Conservation (phyloP, 2,329 filamentous ascomycete genomes). For the Sporothrix euskadiensis region DNA sequence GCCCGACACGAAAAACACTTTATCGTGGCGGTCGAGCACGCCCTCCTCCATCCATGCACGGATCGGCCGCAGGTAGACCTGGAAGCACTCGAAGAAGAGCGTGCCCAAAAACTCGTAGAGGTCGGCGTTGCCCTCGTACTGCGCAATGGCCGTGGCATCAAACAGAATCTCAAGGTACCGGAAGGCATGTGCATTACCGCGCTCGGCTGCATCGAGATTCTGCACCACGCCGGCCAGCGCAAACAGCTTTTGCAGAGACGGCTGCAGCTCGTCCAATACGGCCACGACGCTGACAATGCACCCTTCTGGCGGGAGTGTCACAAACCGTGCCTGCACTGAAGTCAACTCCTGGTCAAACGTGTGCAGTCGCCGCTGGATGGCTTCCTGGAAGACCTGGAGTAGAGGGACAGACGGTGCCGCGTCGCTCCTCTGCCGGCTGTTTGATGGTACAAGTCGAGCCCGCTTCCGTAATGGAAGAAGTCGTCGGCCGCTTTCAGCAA, state of each 20-base stretch:
- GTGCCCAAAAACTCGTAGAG: slow-evolving; percentile 64
- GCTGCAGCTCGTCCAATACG: slow-evolving; percentile 59
- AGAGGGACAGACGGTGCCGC: slow-evolving; percentile 47
- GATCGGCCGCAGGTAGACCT: slow-evolving; percentile 78
- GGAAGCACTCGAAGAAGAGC: slow-evolving; percentile 79
- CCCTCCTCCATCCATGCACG: slow-evolving; percentile 83
- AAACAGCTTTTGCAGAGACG: slow-evolving; percentile 56
- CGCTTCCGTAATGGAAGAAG: slow-evolving; percentile 51
- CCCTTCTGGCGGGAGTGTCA: slow-evolving; percentile 49
- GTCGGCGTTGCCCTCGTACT: slow-evolving; percentile 64
- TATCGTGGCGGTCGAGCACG: slow-evolving; percentile 63
- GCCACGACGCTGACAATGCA: slow-evolving; percentile 65
- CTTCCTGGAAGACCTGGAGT: slow-evolving; percentile 70
- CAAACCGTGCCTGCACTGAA: slow-evolving; percentile 59
- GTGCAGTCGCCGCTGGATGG: slow-evolving; percentile 57
- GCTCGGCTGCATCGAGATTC: slow-evolving; percentile 51
- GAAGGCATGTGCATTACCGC: slow-evolving; percentile 56
- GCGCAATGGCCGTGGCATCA: slow-evolving; percentile 66
- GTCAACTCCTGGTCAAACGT: slow-evolving; percentile 62
- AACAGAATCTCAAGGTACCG: slow-evolving; percentile 78
- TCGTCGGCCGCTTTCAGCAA: slow-evolving; percentile 50
- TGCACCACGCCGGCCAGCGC: slow-evolving; percentile 63
- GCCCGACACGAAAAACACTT: slow-evolving; percentile 73
- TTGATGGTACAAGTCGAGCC: slow-evolving; percentile 32
- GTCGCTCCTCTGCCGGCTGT: slow-evolving; percentile 41